Conservation (phyloP, 805 yeast genomes). For the Cyberlindnera suaveolens region DNA sequence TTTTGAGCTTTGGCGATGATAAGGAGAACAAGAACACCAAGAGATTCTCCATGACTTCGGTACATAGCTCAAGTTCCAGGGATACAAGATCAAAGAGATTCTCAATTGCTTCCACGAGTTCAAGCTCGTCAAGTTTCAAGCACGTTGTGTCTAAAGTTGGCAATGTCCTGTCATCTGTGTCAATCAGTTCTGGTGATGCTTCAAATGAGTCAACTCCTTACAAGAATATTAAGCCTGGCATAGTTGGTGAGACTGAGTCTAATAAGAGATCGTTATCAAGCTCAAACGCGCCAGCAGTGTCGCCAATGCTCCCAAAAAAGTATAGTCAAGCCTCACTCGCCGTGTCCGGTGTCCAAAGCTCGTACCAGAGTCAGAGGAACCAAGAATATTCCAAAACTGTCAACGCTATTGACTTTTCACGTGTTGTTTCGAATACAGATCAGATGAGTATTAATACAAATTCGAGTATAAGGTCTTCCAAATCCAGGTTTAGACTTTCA, state of each 20-base stretch:
- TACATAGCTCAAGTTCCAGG: conserved; percentile 13
- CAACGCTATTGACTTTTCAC: not conserved
- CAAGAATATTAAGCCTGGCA: conserved; percentile 17
- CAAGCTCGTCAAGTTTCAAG: conserved; percentile 18
- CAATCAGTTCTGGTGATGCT: conserved; percentile 16
- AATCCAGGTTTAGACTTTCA: conserved; percentile 23
- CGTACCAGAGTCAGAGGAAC: conserved; percentile 12
- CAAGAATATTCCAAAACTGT: conserved; percentile 10
- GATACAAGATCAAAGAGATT: conserved; percentile 15
- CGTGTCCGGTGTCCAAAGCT: conserved; percentile 5
- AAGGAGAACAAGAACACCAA: conserved; percentile 15
- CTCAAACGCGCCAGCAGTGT: conserved; percentile 6
- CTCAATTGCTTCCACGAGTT: conserved; percentile 15
- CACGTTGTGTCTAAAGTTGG: conserved; percentile 20
- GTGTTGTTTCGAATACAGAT: conserved; percentile 11
- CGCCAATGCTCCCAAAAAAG: conserved; percentile 5
- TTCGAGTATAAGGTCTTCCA: conserved; percentile 16
- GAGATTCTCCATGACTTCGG: conserved; percentile 20
- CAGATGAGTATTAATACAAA: conserved; percentile 11
- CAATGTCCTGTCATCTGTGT: conserved; percentile 20
- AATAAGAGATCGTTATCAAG: conserved; percentile 7
- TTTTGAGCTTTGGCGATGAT: conserved; percentile 20
- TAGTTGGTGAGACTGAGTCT: conserved; percentile 16
- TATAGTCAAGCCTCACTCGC: conserved; percentile 8
- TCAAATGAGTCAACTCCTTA: conserved; percentile 19